Conservation (phyloP, 495 filamentous ascomycete genomes). For the Trichoderma erinaceum region DNA sequence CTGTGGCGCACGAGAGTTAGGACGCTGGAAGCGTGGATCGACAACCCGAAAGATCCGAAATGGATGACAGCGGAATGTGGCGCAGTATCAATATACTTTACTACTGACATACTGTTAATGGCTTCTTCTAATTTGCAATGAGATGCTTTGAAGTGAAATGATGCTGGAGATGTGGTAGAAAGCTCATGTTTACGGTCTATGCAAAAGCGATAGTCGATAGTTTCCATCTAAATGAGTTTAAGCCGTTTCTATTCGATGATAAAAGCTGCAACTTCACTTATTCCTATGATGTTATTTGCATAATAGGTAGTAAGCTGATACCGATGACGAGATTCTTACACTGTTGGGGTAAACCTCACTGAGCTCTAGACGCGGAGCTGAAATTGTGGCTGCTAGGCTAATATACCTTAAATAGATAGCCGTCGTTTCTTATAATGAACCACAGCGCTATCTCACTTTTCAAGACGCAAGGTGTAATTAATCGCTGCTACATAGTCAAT, state of each 20-base stretch:
- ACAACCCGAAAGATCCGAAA: neutral
- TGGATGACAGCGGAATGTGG: neutral
- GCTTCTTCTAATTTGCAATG: too few relatives aligned
- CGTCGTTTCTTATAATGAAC: neutral
- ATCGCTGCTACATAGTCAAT: too few relatives aligned
- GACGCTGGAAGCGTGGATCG: neutral
- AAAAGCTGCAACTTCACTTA: too few relatives aligned
- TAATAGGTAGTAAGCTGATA: neutral
- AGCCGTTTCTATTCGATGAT: neutral
- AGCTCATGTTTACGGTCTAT: too few relatives aligned
- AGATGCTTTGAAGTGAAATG: neutral
- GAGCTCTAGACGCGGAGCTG: neutral
- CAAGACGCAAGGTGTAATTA: too few relatives aligned
- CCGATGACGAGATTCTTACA: constrained; percentile 5
- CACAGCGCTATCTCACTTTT: neutral
- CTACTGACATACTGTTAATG: neutral
- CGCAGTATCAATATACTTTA: neutral
- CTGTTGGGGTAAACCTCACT: neutral
- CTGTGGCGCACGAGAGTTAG: neutral
- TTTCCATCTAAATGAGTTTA: neutral
- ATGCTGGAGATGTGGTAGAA: neutral
- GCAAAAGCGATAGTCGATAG: too few relatives aligned
- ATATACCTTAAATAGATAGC: neutral
- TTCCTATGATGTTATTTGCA: neutral
- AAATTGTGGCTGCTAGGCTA: constrained; percentile 5